Conservation (phyloP, 768 basidiomycete species). For the Trametes cinnabarina region DNA sequence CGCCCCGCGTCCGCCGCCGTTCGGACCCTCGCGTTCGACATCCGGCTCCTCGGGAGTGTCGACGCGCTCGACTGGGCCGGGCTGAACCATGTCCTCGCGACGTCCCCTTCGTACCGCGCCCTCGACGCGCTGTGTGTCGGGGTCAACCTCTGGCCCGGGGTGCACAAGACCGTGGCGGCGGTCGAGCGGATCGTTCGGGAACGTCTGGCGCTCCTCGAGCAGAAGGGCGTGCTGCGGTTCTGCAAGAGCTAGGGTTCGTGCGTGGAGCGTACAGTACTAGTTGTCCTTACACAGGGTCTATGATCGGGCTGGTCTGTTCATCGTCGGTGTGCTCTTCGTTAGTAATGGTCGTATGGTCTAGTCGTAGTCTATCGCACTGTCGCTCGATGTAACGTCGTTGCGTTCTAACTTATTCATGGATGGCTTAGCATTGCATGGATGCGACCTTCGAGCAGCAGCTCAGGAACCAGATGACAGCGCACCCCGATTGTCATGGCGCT, state of each 20-base stretch:
- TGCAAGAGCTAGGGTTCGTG: neutral
- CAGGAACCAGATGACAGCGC: no score
- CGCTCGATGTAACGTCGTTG: no score
- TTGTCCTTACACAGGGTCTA: no score
- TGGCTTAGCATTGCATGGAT: no score
- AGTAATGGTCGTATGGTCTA: neutral
- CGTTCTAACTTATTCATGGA: no score
- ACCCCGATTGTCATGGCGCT: no score
- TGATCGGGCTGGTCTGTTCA: neutral
- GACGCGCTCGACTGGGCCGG: constrained; percentile 25
- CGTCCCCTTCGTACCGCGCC: constrained; percentile 3
- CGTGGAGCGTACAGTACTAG: no score
- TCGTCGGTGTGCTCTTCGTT: neutral
- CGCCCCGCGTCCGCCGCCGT: neutral
- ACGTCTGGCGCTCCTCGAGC: constrained; percentile 16
- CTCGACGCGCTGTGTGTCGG: constrained; percentile 15
- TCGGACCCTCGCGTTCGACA: constrained; percentile 18
- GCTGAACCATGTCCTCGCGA: constrained; percentile 11
- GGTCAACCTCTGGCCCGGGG: constrained; percentile 24
- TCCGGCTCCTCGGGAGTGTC: constrained; percentile 26
- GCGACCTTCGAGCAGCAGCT: no score
- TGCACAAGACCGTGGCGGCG: constrained; percentile 11
- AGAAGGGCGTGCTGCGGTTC: constrained; percentile 18
- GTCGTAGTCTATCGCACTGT: neutral
- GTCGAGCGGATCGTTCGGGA: constrained; percentile 13